Evolutionary conservation across 345 rosid genomes (phyloP), one percentile per base, ranked within the genome.

Genomic region (Lenwebbia sp.): DNA sequence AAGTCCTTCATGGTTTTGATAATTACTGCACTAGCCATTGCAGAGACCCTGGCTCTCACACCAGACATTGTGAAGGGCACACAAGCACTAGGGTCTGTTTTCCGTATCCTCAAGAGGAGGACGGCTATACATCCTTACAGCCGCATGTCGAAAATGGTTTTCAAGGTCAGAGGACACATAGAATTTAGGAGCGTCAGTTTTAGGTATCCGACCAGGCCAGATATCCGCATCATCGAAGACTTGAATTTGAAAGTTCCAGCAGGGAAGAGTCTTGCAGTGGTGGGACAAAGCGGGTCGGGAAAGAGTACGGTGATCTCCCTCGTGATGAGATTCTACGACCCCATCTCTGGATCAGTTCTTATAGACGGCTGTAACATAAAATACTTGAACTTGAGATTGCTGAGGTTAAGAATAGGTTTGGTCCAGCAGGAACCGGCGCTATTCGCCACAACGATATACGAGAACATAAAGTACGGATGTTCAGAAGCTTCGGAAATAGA

Each of bases 61-160:
- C 98, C 99, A 25, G 97, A 96, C 86, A 92, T 95, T 75, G 94
- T 94, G 44, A 96, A 95, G 93, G 98, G 99, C n/a, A 89, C 96
- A 19, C 97, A 93, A 84, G 98, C 96, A 49, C 93, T 96, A 2
- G 90, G 89, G 30, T 92, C 98, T 1, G 97, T 96, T 84, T 95
- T 95, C 75, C 86, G 93, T 26, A 92, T 95, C 85, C 92, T 96
- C 54, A 85, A 92, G 86, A 90, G 95, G 85, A 89, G 87, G 84
- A 92, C 96, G 0, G 90, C 89, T 8, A 94, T 95, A 50, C 82
- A 91, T 52, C 91, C 96, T 10, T 82, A 92, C 30, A 87, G 88
- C 84, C 89, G 91, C 9, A 62, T 88, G 82, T 91, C 96, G 3
- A 91, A 75, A 82, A 21, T 86, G 41, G 92, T 92, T 26, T 56